Conservation (phyloP, 2,329 filamentous ascomycete genomes). For the Ceratocystiopsis minuta region DNA sequence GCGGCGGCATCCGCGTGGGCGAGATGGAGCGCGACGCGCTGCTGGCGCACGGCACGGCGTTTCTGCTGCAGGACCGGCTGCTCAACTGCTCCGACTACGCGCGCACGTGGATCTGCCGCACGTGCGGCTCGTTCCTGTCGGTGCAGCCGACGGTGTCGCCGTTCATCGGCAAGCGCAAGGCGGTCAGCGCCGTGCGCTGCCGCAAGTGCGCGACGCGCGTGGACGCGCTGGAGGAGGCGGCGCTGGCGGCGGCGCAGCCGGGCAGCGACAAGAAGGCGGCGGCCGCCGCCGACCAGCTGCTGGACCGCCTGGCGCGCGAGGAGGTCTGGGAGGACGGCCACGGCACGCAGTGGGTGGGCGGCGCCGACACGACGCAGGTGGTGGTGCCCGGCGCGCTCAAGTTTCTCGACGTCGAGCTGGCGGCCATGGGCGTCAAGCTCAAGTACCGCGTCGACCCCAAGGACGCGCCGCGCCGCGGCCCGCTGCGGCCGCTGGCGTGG, state of each 20-base stretch:
- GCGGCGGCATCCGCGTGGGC: conserved; percentile 95
- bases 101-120: conserved; percentile 73
- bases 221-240: conserved; percentile 37
- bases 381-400: conserved; percentile 84
- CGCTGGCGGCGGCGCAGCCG: conserved; percentile 32
- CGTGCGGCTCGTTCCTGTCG: conserved; percentile 78
- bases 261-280: conserved; percentile 23
- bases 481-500: conserved; percentile 20
- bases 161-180: conserved; percentile 45
- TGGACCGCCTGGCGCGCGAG: conserved; percentile 6
- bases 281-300: not conserved
- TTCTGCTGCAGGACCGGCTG: conserved; percentile 82
- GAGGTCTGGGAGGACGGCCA: conserved; percentile 85
- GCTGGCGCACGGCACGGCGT: conserved; percentile 86
- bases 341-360: conserved; percentile 69
- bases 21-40: conserved; percentile 98
- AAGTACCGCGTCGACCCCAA: conserved; percentile 55
- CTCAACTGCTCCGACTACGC: conserved; percentile 96
- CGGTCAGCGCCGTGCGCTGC: conserved; percentile 56
- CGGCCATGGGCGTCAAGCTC: conserved; percentile 89
- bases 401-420: conserved; percentile 86
- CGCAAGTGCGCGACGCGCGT: conserved; percentile 53
- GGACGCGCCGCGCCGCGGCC: conserved; percentile 42
- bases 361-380: conserved; percentile 78
- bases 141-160: conserved; percentile 62